Conservation (phyloP, 805 yeast species). For the Metschnikowia borealis region DNA sequence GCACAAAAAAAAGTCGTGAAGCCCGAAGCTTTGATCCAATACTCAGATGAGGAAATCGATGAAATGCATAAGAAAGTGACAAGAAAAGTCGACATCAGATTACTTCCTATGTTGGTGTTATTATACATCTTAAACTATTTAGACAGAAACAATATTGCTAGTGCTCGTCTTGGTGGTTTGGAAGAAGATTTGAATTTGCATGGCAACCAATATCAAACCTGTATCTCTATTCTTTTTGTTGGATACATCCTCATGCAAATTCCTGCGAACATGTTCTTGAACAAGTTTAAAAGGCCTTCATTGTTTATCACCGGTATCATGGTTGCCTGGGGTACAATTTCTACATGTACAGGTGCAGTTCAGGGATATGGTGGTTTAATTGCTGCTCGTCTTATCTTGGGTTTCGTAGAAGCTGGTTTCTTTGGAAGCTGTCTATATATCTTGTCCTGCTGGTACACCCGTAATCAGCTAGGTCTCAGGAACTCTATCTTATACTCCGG, state of each 20-base stretch:
- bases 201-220: conserved; percentile 46
- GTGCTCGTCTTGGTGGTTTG: conserved; percentile 50
- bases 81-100: conserved; percentile 45
- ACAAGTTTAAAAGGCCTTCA: conserved; percentile 47
- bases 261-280: conserved; percentile 46
- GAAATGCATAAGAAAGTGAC: conserved; percentile 40
- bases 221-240: conserved; percentile 49
- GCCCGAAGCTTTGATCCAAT: conserved; percentile 31
- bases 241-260: conserved; percentile 48
- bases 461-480: conserved; percentile 46
- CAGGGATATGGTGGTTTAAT: conserved; percentile 41
- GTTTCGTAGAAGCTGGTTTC: conserved; percentile 46
- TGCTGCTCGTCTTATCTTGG: conserved; percentile 45
- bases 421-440: conserved; percentile 46
- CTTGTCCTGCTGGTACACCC: conserved; percentile 53
- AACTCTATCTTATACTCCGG: conserved; percentile 51
- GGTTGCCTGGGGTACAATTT: conserved; percentile 49
- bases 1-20: conserved; percentile 1
- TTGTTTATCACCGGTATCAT: conserved; percentile 46
- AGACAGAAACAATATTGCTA: conserved; percentile 52
- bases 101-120: conserved; percentile 47
- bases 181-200: conserved; percentile 39
- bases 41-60: conserved; percentile 41
- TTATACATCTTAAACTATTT: conserved; percentile 51
- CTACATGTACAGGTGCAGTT: conserved; percentile 48